A percentile compares a stretch with the other conserved stretches of the same genome.
phyloP scores from a whole-genome alignment of 805 yeast genomes.

The Teunomyces barrocoloradensis region DNA sequence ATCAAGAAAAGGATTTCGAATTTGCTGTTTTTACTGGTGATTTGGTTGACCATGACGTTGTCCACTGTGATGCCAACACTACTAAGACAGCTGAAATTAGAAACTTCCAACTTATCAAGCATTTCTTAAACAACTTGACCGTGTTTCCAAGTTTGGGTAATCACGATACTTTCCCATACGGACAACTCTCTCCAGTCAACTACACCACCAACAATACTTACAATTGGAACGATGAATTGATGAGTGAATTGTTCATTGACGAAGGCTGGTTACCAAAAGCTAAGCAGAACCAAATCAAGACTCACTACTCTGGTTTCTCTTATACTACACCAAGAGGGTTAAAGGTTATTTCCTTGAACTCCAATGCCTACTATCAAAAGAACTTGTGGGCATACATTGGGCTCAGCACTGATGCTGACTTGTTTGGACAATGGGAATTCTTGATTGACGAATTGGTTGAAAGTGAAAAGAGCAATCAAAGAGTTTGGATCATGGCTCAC shows the following conservation, averaged over 20 bases:
- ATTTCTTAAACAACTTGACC: slow-evolving; percentile 49
- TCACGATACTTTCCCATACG: slow-evolving; percentile 73
- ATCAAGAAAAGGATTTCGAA: slow-evolving; percentile 43
- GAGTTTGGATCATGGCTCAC: slow-evolving; percentile 75
- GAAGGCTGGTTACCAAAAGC: slow-evolving; percentile 36
- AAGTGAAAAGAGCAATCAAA: slow-evolving; percentile 53
- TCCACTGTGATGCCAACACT: slow-evolving; percentile 51
- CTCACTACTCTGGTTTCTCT: slow-evolving; percentile 63
- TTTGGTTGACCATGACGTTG: slow-evolving; percentile 64
- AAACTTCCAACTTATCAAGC: slow-evolving; percentile 61
- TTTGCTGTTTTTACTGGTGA: slow-evolving; percentile 74
- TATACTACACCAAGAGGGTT: slow-evolving; percentile 54
- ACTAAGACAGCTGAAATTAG: slow-evolving; percentile 72
- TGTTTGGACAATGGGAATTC: slow-evolving; percentile 62
- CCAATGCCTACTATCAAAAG: slow-evolving; percentile 65
- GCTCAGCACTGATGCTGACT: slow-evolving; percentile 53
- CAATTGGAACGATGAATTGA: slow-evolving; percentile 38
- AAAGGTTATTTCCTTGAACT: slow-evolving; percentile 60
- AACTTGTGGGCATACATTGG: slow-evolving; percentile 54
- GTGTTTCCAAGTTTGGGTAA: slow-evolving; percentile 65
- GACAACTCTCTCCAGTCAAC: slow-evolving; percentile 56
- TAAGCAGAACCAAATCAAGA: slow-evolving; percentile 24
- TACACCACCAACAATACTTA: slow-evolving; percentile 26
- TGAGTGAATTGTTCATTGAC: slow-evolving; percentile 35
- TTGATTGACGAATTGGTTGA: slow-evolving; percentile 60